Base-by-base conservation (phyloP, 2,329 filamentous ascomycete genomes). In the Ophiostoma pallidulum region DNA sequence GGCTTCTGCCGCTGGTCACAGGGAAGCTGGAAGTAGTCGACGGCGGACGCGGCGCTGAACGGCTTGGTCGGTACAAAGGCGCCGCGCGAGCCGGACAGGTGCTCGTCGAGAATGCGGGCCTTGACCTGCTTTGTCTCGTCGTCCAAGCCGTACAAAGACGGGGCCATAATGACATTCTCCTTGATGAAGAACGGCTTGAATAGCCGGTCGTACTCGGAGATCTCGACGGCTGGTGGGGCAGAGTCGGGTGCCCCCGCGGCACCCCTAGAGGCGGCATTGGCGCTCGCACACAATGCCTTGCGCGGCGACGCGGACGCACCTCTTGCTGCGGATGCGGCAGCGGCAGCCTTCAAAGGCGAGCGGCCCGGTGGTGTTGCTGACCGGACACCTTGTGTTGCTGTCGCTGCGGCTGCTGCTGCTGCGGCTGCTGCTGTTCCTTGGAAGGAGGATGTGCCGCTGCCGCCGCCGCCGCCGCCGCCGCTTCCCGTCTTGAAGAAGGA, bases 111-210 rank as follows among this genome's bases (percentile, higher is more conserved):
- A 3, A 71, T 71, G 16, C 55, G 58, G 24, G 68, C 72, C 60
- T 75, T 80, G 43, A 58, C 66, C n/a, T 68, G 59, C 22, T 71
- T 67, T 0, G 77, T 74, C 51, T 78, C 70, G 1, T 73, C 60
- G 54, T 86, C 80, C 61, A 82, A 71, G 33, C 71, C 62, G 24
- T 78, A 78, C 3, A 68, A 70, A 41, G 71, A 66, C 0, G 74
- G 71, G 0, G 89, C 88, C 45, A 96, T 56, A n/a, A 66, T 76
- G 2, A 87, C 84, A 58, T 87, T 75, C 3, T 80, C 73, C 50
- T 87, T 84, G 39, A 92, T 60, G 53, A 84, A 90, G 62, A 96
- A 97, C 0, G 86, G 81, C 28, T 88, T 75, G 58, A 97, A 97
- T 31, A 74, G 69, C 55, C 78, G 80, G 16, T 84, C 69, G 55